Base-by-base conservation (phyloP, 225 moss, liverwort and hornwort genomes). In the Physcomitrellopsis africana region DNA sequence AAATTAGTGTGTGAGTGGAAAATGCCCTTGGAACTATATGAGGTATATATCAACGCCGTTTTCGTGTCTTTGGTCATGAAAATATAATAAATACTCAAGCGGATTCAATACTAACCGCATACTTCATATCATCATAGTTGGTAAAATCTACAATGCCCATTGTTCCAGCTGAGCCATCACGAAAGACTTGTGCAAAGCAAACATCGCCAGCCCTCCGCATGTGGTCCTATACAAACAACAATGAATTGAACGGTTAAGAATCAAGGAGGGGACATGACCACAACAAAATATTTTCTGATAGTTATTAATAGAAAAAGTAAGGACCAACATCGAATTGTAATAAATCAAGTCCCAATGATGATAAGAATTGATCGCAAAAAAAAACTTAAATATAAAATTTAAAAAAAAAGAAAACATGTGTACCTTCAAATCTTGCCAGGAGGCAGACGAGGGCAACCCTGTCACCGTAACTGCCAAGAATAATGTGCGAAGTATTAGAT, bases 81-180 rank as follows among this genome's bases (percentile, higher is more conserved):
- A 7, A 37, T 7, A 4, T 37, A 37, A 37, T 2, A 1, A 7
- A 37, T 37, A 37, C 7, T 4, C 32, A 7, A 0, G 7, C 27
- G 37, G 37, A 63, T 67, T 18, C 16, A 26, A 59, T 24, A 76
- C 88, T 75, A 84, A 94, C 93, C 1, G 96, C 96, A 69, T 97
- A 97, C 73, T 97, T 97, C 96, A 97, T 97, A 23, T 97, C 96
- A 65, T 97, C 96, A 10, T 94, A 97, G 74, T 94, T 94, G 75
- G 96, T 97, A 81, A 97, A 97, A 77, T 97, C 96, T 63, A 97
- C 94, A 65, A 97, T 97, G 46, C 96, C 96, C 96, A 97, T 97
- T 2, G 96, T 94, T 57, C 95, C 95, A 80, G 82, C 81, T 82
- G 83, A 37, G 7, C 32, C 32, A 37, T 37, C 32, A 37, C 32